Percentiles rank a stretch among this genome's conserved stretches.
Evolutionary conservation across 305 asterid genomes (phyloP).

Genomic region (Plantago rigida): DNA sequence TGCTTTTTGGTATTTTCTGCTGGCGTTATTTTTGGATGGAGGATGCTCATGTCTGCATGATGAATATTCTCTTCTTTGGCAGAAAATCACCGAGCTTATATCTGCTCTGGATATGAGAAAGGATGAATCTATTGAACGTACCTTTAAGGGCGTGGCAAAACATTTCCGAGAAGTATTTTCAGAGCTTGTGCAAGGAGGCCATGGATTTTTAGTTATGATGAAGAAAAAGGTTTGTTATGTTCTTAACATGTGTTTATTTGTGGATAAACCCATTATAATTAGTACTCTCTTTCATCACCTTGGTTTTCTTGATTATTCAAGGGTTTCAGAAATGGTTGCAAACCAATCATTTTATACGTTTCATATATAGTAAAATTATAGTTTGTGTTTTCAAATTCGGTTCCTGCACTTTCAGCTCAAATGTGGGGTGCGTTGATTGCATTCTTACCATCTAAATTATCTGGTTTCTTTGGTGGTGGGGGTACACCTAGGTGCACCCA

Average conservation of each 20-base stretch:
- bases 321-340: conserved; percentile 21
- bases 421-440: too few species aligned
- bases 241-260: conserved; percentile 18
- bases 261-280: conserved; percentile 1
- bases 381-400: too few species aligned
- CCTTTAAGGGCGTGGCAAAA: conserved; percentile 96
- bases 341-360: not conserved
- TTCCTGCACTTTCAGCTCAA: too few species aligned
- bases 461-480: too few species aligned
- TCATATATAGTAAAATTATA: not conserved
- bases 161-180: conserved; percentile 95
- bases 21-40: conserved; percentile 7
- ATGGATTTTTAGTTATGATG: conserved; percentile 87
- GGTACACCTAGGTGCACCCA: too few species aligned
- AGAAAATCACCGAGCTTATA: conserved; percentile 98
- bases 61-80: conserved; percentile 28
- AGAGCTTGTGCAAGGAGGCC: conserved; percentile 99
- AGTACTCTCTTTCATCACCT: conserved; percentile 8
- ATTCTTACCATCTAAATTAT: too few species aligned
- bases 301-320: conserved; percentile 18
- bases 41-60: conserved; percentile 19
- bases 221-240: conserved; percentile 70
- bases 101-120: conserved; percentile 91
- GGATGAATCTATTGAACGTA: conserved; percentile 97
- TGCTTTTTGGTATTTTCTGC: conserved; percentile 21